These are phyloP conservation scores for Lagerstroemia speciosa DNA, from an alignment of 345 rosid genomes.

Conservation along the genomic window DNA sequence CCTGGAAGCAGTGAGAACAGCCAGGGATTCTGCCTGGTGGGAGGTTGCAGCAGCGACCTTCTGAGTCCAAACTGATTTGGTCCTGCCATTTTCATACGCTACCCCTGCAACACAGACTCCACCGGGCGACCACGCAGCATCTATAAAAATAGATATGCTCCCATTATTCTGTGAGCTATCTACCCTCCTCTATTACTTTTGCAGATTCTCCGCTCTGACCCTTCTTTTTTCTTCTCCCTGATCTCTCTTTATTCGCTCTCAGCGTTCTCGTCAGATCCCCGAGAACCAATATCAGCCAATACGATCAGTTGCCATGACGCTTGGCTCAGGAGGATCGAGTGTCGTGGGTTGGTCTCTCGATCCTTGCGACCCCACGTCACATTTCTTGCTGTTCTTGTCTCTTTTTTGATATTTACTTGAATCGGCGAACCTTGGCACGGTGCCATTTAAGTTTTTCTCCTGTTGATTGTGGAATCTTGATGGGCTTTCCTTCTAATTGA, in stretches of 20 bases:
- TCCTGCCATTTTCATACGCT: too few species aligned
- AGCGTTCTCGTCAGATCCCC: too few species aligned
- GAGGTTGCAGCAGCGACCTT: too few species aligned
- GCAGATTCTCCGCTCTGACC: background rate
- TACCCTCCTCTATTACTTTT: too few species aligned
- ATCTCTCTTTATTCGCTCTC: background rate
- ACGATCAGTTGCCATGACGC: conserved; percentile 7
- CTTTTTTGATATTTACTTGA: background rate
- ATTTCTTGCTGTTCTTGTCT: background rate
- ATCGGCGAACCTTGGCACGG: too few species aligned
- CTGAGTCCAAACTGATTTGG: too few species aligned
- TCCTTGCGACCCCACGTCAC: background rate
- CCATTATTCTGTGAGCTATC: too few species aligned
- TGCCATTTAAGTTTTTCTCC: background rate
- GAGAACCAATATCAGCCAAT: background rate
- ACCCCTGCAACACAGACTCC: too few species aligned
- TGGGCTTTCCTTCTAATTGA: background rate
- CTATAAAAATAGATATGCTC: too few species aligned
- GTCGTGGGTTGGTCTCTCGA: conserved; percentile 5
- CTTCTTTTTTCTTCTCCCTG: background rate
- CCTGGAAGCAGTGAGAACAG: too few species aligned
- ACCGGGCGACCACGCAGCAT: too few species aligned
- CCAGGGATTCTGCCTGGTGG: too few species aligned
- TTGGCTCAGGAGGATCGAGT: conserved; percentile 13
- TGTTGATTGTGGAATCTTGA: background rate